phyloP scores from a whole-genome alignment of 495 filamentous ascomycete species.

The Hapsidospora chrysogenum region DNA sequence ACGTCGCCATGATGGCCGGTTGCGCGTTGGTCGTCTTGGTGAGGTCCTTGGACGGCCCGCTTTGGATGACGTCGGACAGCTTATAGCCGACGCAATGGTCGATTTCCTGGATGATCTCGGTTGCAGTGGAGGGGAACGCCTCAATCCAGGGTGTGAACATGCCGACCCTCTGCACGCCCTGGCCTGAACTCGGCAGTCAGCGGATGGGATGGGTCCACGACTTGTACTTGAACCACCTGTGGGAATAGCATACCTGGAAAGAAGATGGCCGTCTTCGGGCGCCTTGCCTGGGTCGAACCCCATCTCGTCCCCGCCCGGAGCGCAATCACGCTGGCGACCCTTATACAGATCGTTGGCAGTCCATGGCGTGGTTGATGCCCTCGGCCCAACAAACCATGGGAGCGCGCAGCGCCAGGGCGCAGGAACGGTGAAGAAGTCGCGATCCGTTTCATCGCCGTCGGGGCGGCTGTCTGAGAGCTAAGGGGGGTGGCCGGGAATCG shows the following conservation, averaged over 20 bases:
- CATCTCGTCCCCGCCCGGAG: no score
- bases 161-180: constrained; percentile 86
- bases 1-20: constrained; percentile 90
- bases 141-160: constrained; percentile 78
- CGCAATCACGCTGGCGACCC: no score
- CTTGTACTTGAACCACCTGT: neutral
- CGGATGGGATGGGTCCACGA: constrained; percentile 3
- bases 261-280: constrained; percentile 63
- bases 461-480: no score
- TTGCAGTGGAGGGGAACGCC: constrained; percentile 60
- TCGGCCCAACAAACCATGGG: no score
- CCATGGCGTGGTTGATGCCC: no score
- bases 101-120: constrained; percentile 62
- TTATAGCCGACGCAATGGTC: constrained; percentile 53
- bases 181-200: constrained; percentile 35
- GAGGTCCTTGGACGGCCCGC: constrained; percentile 58
- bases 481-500: no score
- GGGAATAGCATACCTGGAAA: constrained; percentile 48
- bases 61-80: constrained; percentile 60
- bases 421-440: no score
- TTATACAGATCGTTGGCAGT: no score
- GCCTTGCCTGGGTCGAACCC: constrained; percentile 8
- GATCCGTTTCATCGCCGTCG: no score
- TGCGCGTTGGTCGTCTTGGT: constrained; percentile 79
- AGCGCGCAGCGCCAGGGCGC: no score